phyloP scores from a whole-genome alignment of 2,329 filamentous ascomycete species.

The Diplodia corticola region DNA sequence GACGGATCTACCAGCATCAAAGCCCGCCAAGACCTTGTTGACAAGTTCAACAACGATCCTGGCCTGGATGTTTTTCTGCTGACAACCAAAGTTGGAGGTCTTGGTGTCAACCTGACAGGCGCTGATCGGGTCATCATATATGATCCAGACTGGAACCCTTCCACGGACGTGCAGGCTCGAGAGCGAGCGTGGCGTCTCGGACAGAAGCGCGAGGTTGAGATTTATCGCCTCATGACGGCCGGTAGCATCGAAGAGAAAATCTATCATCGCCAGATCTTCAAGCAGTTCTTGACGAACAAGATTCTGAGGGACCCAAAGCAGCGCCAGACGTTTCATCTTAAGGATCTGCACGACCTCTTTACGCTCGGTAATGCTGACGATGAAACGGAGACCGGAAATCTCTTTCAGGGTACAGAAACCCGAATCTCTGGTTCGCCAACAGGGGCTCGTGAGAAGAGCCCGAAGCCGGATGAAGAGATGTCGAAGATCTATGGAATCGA shows the following conservation, averaged over 20 bases:
- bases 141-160: constrained; percentile 98
- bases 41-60: constrained; percentile 84
- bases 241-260: constrained; percentile 99
- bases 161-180: constrained; percentile 90
- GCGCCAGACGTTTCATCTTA: constrained; percentile 83
- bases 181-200: constrained; percentile 95
- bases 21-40: constrained; percentile 83
- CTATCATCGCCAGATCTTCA: constrained; percentile 97
- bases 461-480: constrained; percentile 24
- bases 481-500: constrained; percentile 44
- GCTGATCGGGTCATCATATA: constrained; percentile 97
- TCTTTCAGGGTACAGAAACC: constrained; percentile 81
- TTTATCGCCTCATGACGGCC: constrained; percentile 96
- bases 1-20: constrained; percentile 90
- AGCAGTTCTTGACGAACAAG: constrained; percentile 96
- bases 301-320: constrained; percentile 93
- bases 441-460: constrained; percentile 10
- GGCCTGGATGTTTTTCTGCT: constrained; percentile 84
- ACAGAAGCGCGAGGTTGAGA: constrained; percentile 91
- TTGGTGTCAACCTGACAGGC: constrained; percentile 92
- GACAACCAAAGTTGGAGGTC: constrained; percentile 91
- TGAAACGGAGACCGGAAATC: constrained; percentile 76
- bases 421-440: constrained; percentile 15
- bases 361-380: constrained; percentile 65
- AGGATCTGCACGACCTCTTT: constrained; percentile 90